These are phyloP conservation scores for Bathelium albidoporum DNA, from an alignment of 495 filamentous ascomycete species.

Conservation along the genomic window DNA sequence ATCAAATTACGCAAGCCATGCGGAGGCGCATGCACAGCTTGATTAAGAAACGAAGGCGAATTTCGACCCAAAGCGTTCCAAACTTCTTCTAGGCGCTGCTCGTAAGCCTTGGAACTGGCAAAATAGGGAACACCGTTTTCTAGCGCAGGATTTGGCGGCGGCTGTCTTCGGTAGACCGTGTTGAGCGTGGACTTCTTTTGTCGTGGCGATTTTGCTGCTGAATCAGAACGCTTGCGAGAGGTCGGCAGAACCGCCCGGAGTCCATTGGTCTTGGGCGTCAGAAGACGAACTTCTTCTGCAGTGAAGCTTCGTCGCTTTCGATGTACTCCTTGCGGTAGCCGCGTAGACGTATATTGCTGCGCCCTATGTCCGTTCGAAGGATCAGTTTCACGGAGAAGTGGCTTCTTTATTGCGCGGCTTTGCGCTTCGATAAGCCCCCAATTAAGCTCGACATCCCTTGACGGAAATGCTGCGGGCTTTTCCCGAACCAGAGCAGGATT, in stretches of 20 bases:
- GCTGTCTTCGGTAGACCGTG: neutral
- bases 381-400: neutral
- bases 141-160: neutral
- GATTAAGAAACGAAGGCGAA: neutral
- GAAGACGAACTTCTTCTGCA: neutral
- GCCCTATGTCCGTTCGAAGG: neutral
- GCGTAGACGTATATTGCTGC: neutral
- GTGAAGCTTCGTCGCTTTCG: neutral
- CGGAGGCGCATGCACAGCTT: neutral
- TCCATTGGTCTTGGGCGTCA: neutral
- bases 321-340: too few relatives aligned
- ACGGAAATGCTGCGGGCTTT: slow-evolving; percentile 6
- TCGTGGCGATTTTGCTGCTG: neutral
- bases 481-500: neutral
- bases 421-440: neutral
- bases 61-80: neutral
- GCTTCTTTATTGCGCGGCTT: neutral
- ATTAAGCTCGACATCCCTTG: neutral
- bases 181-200: neutral
- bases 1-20: neutral
- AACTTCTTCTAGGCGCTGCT: neutral
- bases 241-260: neutral
- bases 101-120: neutral
- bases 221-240: neutral
- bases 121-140: neutral